Evolutionary conservation across 495 filamentous ascomycete genomes (phyloP).

Genomic region (Penicillium salamii): DNA sequence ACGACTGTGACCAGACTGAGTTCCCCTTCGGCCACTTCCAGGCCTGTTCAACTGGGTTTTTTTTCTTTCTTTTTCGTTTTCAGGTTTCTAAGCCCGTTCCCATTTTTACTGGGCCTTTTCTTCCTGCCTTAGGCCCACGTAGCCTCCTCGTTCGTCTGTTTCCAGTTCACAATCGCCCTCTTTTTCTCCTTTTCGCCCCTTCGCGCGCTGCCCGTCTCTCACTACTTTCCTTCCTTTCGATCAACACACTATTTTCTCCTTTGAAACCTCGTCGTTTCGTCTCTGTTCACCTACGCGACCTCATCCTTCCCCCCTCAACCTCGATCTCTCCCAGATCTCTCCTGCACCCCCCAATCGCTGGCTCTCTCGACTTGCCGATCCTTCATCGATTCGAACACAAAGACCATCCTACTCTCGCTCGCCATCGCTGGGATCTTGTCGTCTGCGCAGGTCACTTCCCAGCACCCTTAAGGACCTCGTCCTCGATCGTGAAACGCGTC

Average conservation of each 20-base stretch:
- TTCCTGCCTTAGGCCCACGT: constrained; percentile 25
- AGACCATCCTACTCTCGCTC: constrained; percentile 6
- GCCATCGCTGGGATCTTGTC: not conserved
- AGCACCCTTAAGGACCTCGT: constrained; percentile 8
- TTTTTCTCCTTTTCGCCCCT: constrained; percentile 31
- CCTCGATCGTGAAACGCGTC: constrained; percentile 2
- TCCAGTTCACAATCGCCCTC: constrained; percentile 21
- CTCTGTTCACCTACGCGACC: constrained; percentile 34
- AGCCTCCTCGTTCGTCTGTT: constrained; percentile 30
- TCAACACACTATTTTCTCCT: constrained; percentile 23
- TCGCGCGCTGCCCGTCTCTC: constrained; percentile 29
- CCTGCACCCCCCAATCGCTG: constrained; percentile 4
- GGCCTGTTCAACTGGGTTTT: not conserved
- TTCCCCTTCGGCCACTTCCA: not conserved
- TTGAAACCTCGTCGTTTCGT: constrained; percentile 13
- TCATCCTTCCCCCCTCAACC: constrained; percentile 17
- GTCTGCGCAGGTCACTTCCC: not conserved
- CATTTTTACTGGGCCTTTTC: constrained; percentile 17
- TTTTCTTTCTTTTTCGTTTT: not conserved
- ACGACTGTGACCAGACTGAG: too few species aligned
- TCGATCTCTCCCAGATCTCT: constrained; percentile 29
- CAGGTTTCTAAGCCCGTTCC: constrained; percentile 21
- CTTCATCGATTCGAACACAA: not conserved
- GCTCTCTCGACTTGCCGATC: not conserved
- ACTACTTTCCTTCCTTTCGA: constrained; percentile 20